A percentile compares a stretch with the other conserved stretches of the same genome.
These are phyloP conservation scores for Poteriospumella lacustris DNA, from an alignment of 108 stramenopile species.

Conservation along the genomic window DNA sequence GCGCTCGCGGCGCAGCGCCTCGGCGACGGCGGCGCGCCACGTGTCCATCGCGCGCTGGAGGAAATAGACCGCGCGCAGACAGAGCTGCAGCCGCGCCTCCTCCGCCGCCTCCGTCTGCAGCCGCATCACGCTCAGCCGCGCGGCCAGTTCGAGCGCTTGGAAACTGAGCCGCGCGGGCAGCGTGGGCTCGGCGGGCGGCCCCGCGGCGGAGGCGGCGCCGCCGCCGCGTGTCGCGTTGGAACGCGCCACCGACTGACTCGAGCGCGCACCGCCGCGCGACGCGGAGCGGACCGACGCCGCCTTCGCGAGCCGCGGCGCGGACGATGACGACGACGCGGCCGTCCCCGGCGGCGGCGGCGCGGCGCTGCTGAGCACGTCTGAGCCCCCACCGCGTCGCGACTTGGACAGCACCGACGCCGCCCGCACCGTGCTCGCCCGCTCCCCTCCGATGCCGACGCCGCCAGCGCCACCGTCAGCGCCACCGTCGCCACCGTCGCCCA, in stretches of 20 bases:
- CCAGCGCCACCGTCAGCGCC: too few species aligned
- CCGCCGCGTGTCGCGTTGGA: too few species aligned
- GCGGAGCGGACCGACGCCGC: background rate
- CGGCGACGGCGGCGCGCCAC: background rate
- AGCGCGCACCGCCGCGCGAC: background rate
- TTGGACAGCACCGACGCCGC: background rate
- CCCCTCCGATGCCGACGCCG: background rate
- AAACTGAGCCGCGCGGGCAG: background rate
- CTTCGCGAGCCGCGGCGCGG: background rate
- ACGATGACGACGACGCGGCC: background rate
- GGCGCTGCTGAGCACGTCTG: too few species aligned
- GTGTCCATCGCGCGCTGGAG: background rate
- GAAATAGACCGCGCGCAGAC: background rate
- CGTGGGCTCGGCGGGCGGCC: too few species aligned
- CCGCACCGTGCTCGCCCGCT: background rate
- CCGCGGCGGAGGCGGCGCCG: too few species aligned
- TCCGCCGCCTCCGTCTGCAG: background rate
- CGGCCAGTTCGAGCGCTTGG: background rate
- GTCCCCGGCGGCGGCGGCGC: background rate
- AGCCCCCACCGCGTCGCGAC: too few species aligned
- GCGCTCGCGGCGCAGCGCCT: background rate
- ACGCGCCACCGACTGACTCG: background rate
- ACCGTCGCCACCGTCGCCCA: too few species aligned
- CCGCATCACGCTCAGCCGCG: background rate
- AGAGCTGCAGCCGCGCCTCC: background rate